These are phyloP conservation scores for Volvox africanus DNA, from an alignment of 139 green algal genomes.

Conservation along the genomic window DNA sequence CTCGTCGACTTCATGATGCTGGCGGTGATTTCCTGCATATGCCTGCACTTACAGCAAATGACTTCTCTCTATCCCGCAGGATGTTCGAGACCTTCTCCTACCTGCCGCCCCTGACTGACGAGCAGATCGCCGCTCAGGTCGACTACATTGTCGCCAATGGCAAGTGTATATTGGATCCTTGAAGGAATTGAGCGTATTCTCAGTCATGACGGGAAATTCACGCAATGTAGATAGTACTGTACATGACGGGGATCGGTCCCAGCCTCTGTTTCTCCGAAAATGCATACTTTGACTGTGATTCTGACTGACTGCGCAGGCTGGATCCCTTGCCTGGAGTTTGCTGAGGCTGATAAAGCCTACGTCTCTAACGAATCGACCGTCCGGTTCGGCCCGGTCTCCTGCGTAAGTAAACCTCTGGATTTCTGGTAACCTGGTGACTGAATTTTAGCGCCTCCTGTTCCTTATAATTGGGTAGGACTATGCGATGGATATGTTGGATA, in stretches of 20 bases:
- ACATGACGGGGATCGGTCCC: no score
- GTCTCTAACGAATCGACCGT: slow-evolving; percentile 70
- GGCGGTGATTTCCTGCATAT: neutral
- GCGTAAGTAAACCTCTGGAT: no score
- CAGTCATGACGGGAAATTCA: neutral
- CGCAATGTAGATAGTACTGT: no score
- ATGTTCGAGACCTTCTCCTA: slow-evolving; percentile 99
- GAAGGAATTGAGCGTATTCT: neutral
- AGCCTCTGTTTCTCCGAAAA: no score
- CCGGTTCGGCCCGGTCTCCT: slow-evolving; percentile 74
- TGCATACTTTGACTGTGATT: neutral
- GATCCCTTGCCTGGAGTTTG: slow-evolving; percentile 97
- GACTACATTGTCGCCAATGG: slow-evolving; percentile 88
- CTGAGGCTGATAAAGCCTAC: slow-evolving; percentile 81
- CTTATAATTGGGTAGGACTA: neutral
- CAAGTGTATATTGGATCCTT: neutral
- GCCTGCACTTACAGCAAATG: neutral
- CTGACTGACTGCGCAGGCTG: slow-evolving; percentile 64
- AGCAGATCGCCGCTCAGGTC: slow-evolving; percentile 94
- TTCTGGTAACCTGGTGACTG: no score
- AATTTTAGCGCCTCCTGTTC: no score
- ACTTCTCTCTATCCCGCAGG: slow-evolving; percentile 60
- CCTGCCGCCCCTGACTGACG: slow-evolving; percentile 94
- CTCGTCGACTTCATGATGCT: neutral
- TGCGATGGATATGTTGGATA: neutral